Evolutionary conservation across 2,329 filamentous ascomycete genomes (phyloP), one percentile per base, ranked within the genome.

Genomic region (Teratosphaeria zuluensis): DNA sequence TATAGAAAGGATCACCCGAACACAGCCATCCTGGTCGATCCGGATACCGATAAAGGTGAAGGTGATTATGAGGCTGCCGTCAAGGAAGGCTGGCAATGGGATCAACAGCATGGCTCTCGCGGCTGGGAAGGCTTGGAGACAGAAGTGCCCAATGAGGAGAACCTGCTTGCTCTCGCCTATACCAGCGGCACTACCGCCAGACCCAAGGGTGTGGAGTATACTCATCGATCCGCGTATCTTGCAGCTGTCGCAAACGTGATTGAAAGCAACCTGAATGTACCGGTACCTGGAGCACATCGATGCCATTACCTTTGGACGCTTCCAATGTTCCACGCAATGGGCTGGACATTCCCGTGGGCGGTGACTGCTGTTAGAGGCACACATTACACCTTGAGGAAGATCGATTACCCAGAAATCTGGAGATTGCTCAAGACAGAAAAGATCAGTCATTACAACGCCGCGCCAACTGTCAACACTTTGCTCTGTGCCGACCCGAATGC

Each of bases 381-480:
- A 2, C 91, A 97, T 73, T 91, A 96, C 71, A 96, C 92, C 68
- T 79, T 99, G 19, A 84, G 94, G 61, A 97, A 96, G 77, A 90
- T 99, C 64, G 91, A 97, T 74, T 99, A 99, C 70, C 84, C 89
- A 0, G 80, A 92, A 59, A 95, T 99, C 61, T 99, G 94, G 94
- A 82, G 83, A 54, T 76, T 99, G 3, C 77, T 99, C 35, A 95
- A 91, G 69, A 83, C 90, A 56, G 89, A 97, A 73, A 79, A 83
- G 6, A 88, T 99, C 63, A 97, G 91, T 0, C 94, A 99, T 74
- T 97, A 95, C 77, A 95, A 92, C 69, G 92, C 92, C 0, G 94
- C 92, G 0, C 94, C 94, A 0, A 99, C 94, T 0, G 94, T 99
- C 56, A 97, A 97, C 72, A 99, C 92, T 0, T 77, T 97, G 0